Percentiles rank a stretch among this genome's conserved stretches.
phyloP scores from a whole-genome alignment of 2,329 filamentous ascomycete genomes.

The Trichoderma sp. region DNA sequence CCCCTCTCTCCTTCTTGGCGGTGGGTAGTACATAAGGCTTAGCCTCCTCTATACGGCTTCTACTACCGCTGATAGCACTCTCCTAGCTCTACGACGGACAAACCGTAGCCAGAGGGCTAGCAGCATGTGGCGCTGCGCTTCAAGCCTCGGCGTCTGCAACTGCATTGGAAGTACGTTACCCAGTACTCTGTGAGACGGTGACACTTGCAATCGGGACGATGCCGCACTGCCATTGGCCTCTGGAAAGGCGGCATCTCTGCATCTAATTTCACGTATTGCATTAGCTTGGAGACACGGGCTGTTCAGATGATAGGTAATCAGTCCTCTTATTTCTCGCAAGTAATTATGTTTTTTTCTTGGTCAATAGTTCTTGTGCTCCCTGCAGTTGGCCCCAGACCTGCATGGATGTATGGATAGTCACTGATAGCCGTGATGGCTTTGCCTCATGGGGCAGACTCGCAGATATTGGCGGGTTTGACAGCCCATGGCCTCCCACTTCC shows the following conservation, averaged over 20 bases:
- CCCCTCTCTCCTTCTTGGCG: background rate
- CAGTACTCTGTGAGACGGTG: background rate
- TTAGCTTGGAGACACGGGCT: background rate
- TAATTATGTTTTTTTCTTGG: background rate
- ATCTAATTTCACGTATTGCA: conserved; percentile 2
- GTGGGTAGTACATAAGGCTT: background rate
- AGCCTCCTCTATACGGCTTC: background rate
- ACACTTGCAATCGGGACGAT: background rate
- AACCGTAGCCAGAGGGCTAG: background rate
- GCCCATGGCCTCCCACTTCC: background rate
- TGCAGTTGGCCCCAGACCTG: background rate
- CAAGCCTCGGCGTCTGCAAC: background rate
- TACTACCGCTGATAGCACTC: background rate
- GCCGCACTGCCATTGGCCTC: conserved; percentile 1
- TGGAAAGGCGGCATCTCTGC: background rate
- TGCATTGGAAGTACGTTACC: background rate
- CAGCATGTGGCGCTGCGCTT: background rate
- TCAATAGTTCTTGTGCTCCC: conserved; percentile 1
- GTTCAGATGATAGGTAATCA: background rate
- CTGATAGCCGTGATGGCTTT: background rate
- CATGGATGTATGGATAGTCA: background rate
- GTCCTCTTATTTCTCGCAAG: background rate
- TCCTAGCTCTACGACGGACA: background rate
- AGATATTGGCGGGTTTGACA: background rate
- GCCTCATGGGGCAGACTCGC: background rate